Conservation (phyloP, 179 eudicot species). For the Amaranthus tricolor region DNA sequence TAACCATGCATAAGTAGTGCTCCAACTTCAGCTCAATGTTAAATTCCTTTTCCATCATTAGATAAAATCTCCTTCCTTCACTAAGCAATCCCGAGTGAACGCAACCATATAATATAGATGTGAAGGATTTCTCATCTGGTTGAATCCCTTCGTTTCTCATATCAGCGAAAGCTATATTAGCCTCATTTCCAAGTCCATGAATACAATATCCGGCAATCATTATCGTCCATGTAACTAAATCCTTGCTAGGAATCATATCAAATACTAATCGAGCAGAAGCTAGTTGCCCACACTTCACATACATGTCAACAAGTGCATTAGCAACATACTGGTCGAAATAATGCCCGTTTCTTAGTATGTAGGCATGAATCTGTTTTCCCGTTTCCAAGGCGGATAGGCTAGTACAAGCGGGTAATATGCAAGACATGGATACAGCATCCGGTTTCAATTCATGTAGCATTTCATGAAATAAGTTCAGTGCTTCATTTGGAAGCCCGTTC, state of each 20-base stretch:
- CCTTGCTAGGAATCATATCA: constrained; percentile 46
- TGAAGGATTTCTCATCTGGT: constrained; percentile 63
- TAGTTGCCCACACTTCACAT: constrained; percentile 68
- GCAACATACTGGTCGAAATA: constrained; percentile 61
- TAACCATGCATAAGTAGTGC: constrained; percentile 74
- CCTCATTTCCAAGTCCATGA: constrained; percentile 74
- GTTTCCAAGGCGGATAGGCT: constrained; percentile 50
- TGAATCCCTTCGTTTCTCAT: constrained; percentile 53
- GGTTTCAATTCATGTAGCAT: constrained; percentile 53
- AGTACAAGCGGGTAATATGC: constrained; percentile 68
- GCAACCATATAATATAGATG: constrained; percentile 60
- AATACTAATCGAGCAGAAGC: constrained; percentile 46
- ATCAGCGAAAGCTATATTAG: constrained; percentile 36
- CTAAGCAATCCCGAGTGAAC: constrained; percentile 77
- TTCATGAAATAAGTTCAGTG: constrained; percentile 43
- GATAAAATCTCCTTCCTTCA: constrained; percentile 47
- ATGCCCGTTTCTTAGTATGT: constrained; percentile 42
- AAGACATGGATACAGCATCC: constrained; percentile 63
- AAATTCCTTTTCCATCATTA: constrained; percentile 43
- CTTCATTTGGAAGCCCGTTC: constrained; percentile 52
- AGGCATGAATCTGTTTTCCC: constrained; percentile 75
- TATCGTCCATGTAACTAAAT: constrained; percentile 71
- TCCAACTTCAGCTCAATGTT: constrained; percentile 53
- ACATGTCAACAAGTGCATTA: constrained; percentile 85
- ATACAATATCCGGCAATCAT: constrained; percentile 73